Conservation (phyloP, 2,329 filamentous ascomycete species). For the Salinomyces thailandicus region DNA sequence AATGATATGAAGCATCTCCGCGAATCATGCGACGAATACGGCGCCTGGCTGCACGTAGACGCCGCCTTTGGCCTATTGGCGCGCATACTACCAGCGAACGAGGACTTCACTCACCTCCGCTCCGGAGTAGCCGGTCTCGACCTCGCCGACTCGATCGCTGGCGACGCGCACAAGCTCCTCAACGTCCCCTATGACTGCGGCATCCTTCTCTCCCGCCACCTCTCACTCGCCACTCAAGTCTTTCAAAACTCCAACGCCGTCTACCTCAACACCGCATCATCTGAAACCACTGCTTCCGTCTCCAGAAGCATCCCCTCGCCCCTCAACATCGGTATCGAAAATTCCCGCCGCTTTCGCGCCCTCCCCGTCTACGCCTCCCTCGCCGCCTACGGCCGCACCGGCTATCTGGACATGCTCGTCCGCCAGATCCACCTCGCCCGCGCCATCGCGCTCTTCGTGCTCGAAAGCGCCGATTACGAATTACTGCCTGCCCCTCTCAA, state of each 20-base stretch:
- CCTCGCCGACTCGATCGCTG: constrained; percentile 75
- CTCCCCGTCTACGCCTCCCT: constrained; percentile 81
- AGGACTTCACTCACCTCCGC: constrained; percentile 47
- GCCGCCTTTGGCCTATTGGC: constrained; percentile 84
- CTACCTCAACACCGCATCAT: constrained; percentile 50
- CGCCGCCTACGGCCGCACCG: constrained; percentile 58
- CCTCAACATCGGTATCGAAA: constrained; percentile 78
- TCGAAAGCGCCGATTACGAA: constrained; percentile 52
- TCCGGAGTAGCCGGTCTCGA: constrained; percentile 55
- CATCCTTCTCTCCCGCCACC: constrained; percentile 68
- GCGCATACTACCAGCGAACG: constrained; percentile 47
- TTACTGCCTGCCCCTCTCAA: constrained; percentile 46
- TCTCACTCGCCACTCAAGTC: constrained; percentile 48
- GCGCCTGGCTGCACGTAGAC: constrained; percentile 82
- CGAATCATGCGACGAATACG: constrained; percentile 58
- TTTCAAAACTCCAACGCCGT: constrained; percentile 80
- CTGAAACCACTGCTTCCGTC: constrained; percentile 6
- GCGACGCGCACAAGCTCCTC: constrained; percentile 83
- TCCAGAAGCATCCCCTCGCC: constrained; percentile 57
- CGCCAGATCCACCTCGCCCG: constrained; percentile 64
- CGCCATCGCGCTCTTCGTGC: constrained; percentile 53
- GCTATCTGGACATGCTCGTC: constrained; percentile 58
- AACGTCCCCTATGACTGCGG: constrained; percentile 93
- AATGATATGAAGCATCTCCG: constrained; percentile 55
- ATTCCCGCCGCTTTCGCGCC: constrained; percentile 81